These are phyloP conservation scores for Jasminum sambac DNA, from an alignment of 257 asterid genomes.

Conservation along the genomic window DNA sequence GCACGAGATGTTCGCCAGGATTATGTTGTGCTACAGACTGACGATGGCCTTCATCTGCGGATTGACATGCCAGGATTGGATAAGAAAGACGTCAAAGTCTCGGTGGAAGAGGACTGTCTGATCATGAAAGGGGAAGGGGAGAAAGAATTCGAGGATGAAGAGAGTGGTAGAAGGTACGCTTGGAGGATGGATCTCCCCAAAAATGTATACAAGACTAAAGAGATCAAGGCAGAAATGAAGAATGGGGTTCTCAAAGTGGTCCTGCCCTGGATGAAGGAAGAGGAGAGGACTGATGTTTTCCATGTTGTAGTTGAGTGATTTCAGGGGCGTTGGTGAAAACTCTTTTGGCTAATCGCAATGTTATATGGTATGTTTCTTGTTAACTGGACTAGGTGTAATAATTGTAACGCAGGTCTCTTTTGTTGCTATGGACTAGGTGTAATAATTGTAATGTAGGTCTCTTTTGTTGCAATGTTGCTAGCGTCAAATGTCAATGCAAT, in stretches of 20 bases:
- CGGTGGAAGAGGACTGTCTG: conserved; percentile 5
- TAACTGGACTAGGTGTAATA: not conserved
- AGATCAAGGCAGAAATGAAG: conserved; percentile 16
- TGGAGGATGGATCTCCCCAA: not conserved
- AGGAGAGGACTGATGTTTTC: conserved; percentile 12
- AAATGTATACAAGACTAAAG: not conserved
- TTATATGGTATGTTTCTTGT: not conserved
- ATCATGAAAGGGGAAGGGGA: conserved; percentile 1
- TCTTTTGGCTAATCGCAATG: no score
- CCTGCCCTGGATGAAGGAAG: conserved; percentile 10
- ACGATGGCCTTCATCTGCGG: not conserved
- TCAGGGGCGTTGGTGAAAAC: not conserved
- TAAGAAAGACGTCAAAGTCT: conserved; percentile 9
- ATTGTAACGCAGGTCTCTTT: not conserved
- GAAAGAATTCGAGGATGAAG: conserved; percentile 5
- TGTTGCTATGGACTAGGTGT: not conserved
- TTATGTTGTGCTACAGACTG: not conserved
- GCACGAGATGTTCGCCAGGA: not conserved
- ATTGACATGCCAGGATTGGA: conserved; percentile 17
- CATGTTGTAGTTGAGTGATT: conserved; percentile 7
- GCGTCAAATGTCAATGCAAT: no score
- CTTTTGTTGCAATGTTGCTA: not conserved
- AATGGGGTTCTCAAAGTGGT: conserved; percentile 12
- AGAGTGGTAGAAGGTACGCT: conserved; percentile 2
- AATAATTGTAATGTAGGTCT: not conserved